Evolutionary conservation across 768 basidiomycete genomes (phyloP).

Genomic region (Mycena vulgaris): DNA sequence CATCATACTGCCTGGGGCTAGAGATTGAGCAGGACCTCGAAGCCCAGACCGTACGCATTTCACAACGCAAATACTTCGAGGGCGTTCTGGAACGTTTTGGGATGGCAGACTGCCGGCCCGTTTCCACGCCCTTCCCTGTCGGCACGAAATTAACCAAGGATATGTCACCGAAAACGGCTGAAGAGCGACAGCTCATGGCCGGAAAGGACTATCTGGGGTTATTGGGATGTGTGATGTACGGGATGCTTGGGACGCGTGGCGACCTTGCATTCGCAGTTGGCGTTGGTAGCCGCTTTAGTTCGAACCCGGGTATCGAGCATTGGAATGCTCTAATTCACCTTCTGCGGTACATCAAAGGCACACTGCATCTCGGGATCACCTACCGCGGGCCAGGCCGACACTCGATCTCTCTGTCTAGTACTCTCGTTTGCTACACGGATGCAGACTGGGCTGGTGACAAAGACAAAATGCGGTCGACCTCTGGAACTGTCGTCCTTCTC

Average conservation of each 20-base stretch:
- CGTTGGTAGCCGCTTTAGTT: not conserved
- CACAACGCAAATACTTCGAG: conserved; percentile 3
- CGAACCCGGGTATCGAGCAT: conserved; percentile 1
- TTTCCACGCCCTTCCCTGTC: conserved; percentile 4
- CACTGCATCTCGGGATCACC: too few relatives aligned
- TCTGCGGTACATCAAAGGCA: too few relatives aligned
- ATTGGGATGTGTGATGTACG: not conserved
- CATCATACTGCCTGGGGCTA: not conserved
- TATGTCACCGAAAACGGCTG: conserved; percentile 3
- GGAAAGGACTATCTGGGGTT: conserved; percentile 5
- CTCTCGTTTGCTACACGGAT: too few relatives aligned
- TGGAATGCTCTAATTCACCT: not conserved
- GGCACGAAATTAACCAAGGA: conserved; percentile 8
- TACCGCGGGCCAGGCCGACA: too few relatives aligned
- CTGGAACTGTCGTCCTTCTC: too few relatives aligned
- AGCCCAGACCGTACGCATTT: not conserved
- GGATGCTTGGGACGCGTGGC: conserved; percentile 1
- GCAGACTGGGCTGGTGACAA: too few relatives aligned
- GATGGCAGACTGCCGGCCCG: conserved; percentile 5
- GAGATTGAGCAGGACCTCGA: conserved; percentile 1
- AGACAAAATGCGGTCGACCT: too few relatives aligned
- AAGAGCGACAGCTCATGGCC: not conserved
- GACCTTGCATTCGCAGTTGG: conserved; percentile 1
- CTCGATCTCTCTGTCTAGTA: too few relatives aligned
- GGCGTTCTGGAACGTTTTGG: conserved; percentile 2